Conservation (phyloP, 164 flowering plant species). For the Warburgia ugandensis region DNA sequence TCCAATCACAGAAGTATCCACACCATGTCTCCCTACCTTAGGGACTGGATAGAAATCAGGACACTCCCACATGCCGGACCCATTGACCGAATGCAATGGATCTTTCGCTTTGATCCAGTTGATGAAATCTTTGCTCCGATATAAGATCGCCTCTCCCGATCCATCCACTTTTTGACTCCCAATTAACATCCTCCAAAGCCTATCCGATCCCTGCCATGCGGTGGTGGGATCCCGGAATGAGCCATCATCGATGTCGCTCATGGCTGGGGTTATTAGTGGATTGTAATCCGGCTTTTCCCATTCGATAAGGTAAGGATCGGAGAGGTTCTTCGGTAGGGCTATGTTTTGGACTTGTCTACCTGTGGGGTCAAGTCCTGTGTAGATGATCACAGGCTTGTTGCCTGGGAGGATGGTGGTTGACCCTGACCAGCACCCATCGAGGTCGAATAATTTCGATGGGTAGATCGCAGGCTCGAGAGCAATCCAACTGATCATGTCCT, state of each 20-base stretch:
- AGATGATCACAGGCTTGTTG: constrained; percentile 35
- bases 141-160: constrained; percentile 46
- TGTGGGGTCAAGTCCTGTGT: constrained; percentile 31
- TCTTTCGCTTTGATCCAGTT: constrained; percentile 52
- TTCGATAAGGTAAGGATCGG: constrained; percentile 38
- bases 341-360: constrained; percentile 37
- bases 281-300: constrained; percentile 35
- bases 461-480: constrained; percentile 27
- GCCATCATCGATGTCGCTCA: constrained; percentile 15
- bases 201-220: constrained; percentile 34
- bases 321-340: constrained; percentile 33
- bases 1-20: constrained; percentile 46
- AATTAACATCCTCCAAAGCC: constrained; percentile 50
- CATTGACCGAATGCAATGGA: constrained; percentile 44
- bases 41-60: constrained; percentile 78
- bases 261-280: constrained; percentile 29
- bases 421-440: constrained; percentile 43
- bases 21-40: constrained; percentile 25
- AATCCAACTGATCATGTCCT: constrained; percentile 45
- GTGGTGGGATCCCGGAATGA: constrained; percentile 43
- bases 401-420: constrained; percentile 48
- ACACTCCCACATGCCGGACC: constrained; percentile 85
- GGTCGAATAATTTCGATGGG: constrained; percentile 30
- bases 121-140: constrained; percentile 53
- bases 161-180: constrained; percentile 38